Conservation (phyloP, 1,139 yeast species). For the Spathaspora sp. region DNA sequence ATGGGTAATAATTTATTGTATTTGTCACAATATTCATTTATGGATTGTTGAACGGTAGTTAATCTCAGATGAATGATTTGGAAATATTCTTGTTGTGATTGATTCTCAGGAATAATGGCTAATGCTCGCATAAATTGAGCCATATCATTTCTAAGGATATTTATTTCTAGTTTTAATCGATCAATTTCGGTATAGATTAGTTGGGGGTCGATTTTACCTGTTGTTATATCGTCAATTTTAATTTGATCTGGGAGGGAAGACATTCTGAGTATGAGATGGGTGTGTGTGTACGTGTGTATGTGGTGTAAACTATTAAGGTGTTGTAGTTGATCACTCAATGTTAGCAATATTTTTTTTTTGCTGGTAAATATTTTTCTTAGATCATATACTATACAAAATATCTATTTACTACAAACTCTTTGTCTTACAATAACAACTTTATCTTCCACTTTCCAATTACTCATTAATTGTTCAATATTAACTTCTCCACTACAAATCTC, state of each 20-base stretch:
- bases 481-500: conserved; percentile 1
- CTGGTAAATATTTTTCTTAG: too few species aligned
- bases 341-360: too few species aligned
- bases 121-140: conserved; percentile 37
- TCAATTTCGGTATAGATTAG: conserved; percentile 41
- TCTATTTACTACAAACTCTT: not conserved
- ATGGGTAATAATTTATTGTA: conserved; percentile 49
- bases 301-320: not conserved
- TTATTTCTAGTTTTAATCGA: conserved; percentile 43
- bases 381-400: not conserved
- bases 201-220: conserved; percentile 42
- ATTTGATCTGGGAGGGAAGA: conserved; percentile 36
- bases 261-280: not conserved
- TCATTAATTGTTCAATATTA: not conserved
- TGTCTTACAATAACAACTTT: not conserved
- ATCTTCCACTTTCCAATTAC: not conserved
- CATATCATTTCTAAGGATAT: conserved; percentile 46
- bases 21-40: conserved; percentile 43
- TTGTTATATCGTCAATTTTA: conserved; percentile 47
- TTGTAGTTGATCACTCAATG: too few species aligned
- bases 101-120: conserved; percentile 37
- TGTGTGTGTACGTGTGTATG: not conserved
- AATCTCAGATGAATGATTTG: conserved; percentile 28
- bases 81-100: conserved; percentile 41
- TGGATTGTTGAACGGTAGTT: conserved; percentile 35